A percentile compares a stretch with the other conserved stretches of the same genome.
Conservation (phyloP, 768 basidiomycete genomes). For the Auriscalpium orientale region DNA sequence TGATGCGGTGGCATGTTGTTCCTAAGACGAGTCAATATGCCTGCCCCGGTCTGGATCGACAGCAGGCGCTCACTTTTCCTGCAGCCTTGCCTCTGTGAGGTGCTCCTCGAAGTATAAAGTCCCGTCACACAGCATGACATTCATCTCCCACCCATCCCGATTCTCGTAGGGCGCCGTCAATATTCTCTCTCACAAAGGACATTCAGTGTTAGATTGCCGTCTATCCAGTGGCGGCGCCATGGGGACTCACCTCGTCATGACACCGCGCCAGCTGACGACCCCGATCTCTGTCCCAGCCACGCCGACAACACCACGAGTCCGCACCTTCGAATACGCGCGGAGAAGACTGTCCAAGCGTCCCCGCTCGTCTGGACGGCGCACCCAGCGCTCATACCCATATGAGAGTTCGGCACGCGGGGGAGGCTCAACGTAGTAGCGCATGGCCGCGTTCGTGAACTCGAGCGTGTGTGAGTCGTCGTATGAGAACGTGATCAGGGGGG, state of each 20-base stretch:
- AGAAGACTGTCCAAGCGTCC: conserved; percentile 66
- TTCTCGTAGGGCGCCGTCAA: conserved; percentile 79
- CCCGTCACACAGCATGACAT: conserved; percentile 69
- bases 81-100: conserved; percentile 45
- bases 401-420: conserved; percentile 58
- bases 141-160: conserved; percentile 71
- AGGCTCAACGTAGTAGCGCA: conserved; percentile 66
- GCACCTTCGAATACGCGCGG: conserved; percentile 41
- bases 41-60: neutral
- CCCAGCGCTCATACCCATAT: conserved; percentile 71
- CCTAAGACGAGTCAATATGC: conserved; percentile 30
- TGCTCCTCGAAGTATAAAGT: conserved; percentile 75
- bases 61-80: conserved; percentile 48
- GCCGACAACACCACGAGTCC: conserved; percentile 22
- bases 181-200: conserved; percentile 49
- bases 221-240: neutral
- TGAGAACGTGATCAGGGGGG: conserved; percentile 63
- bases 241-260: conserved; percentile 68
- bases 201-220: neutral
- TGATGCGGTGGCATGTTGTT: conserved; percentile 59
- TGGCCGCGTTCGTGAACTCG: conserved; percentile 58
- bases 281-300: conserved; percentile 37
- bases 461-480: conserved; percentile 49
- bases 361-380: conserved; percentile 52
- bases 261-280: conserved; percentile 70